Conservation (phyloP, 129 eudicot species). For the Artemisia tridentata region DNA sequence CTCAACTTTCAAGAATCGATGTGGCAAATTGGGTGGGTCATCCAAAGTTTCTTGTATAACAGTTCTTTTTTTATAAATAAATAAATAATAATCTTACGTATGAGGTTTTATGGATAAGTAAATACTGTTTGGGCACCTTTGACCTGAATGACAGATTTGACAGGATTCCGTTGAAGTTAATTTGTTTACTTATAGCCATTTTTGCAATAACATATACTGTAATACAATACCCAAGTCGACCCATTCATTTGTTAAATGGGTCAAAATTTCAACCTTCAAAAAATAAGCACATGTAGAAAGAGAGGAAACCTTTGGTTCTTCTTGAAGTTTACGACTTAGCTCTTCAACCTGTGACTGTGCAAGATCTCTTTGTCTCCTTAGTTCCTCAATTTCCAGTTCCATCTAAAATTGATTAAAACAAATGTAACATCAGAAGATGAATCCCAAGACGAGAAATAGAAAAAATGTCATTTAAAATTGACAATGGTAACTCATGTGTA, state of each 20-base stretch:
- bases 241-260: neutral
- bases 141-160: no score
- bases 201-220: no score
- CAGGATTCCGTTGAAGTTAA: no score
- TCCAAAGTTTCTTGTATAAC: no score
- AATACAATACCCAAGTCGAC: no score
- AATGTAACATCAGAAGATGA: neutral
- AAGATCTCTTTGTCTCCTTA: conserved; percentile 83
- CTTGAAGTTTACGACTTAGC: conserved; percentile 73
- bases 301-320: conserved; percentile 51
- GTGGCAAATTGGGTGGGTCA: no score
- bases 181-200: no score
- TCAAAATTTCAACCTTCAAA: neutral
- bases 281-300: conserved; percentile 6
- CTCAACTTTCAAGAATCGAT: no score
- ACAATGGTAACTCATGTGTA: neutral
- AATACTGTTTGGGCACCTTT: no score
- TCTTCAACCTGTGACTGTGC: conserved; percentile 81
- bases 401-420: conserved; percentile 40
- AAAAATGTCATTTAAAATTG: neutral
- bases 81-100: no score
- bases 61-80: no score
- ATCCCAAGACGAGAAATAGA: neutral
- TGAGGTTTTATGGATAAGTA: no score
- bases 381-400: conserved; percentile 91